A percentile compares a stretch with the other conserved stretches of the same genome.
Evolutionary conservation across 371 early-diverging fungal species (phyloP).

Genomic region (Syncephalastrum monosporum): DNA sequence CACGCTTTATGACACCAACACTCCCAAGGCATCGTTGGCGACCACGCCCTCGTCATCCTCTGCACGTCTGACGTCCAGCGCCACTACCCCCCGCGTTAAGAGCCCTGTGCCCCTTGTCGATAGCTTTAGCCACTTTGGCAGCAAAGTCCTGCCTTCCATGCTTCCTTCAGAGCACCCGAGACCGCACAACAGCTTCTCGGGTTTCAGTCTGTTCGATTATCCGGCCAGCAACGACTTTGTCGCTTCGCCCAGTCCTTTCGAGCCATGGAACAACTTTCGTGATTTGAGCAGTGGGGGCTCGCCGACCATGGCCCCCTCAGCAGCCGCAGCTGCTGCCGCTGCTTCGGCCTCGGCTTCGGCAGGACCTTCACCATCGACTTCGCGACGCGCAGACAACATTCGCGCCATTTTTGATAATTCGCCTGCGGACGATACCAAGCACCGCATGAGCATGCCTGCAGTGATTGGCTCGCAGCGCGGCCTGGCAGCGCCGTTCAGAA

Average conservation of each 20-base stretch:
- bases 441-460: conserved; percentile 12
- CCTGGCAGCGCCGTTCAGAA: conserved; percentile 14
- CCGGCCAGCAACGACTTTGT: conserved; percentile 11
- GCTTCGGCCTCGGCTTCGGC: conserved; percentile 3
- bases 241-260: too few relatives aligned
- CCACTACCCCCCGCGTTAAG: neutral
- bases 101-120: conserved; percentile 15
- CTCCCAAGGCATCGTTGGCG: conserved; percentile 9
- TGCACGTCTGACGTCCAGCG: conserved; percentile 12
- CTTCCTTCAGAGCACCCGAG: conserved; percentile 5
- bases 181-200: conserved; percentile 15
- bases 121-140: conserved; percentile 18
- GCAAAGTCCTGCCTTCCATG: conserved; percentile 17
- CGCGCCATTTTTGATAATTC: conserved; percentile 43
- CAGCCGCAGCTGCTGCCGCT: too few relatives aligned
- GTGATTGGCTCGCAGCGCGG: conserved; percentile 12
- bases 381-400: conserved; percentile 36
- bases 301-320: conserved; percentile 12
- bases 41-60: conserved; percentile 1
- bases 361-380: neutral
- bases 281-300: neutral
- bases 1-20: conserved; percentile 12
- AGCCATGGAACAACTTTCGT: neutral
- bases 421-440: conserved; percentile 11
- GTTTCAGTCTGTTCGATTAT: conserved; percentile 17